A percentile compares a stretch with the other conserved stretches of the same genome.
Conservation (phyloP, 192 early-diverging fungal species). For the Entomortierella beljakovae region DNA sequence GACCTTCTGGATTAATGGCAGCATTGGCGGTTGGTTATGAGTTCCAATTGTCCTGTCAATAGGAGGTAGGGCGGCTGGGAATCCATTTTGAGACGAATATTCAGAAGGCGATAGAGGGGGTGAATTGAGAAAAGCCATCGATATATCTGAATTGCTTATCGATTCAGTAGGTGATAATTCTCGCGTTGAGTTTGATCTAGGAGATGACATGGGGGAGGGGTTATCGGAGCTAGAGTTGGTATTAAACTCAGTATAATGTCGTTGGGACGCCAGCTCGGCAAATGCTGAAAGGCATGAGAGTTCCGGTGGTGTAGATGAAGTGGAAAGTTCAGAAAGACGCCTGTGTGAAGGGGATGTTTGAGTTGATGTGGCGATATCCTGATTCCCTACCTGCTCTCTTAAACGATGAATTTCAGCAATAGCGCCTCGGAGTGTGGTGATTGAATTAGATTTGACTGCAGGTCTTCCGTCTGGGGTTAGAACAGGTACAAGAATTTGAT, state of each 20-base stretch:
- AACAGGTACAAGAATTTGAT: neutral
- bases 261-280: constrained; percentile 9
- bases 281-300: neutral
- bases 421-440: constrained; percentile 39
- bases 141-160: neutral
- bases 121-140: constrained; percentile 11
- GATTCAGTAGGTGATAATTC: neutral
- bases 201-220: constrained; percentile 19
- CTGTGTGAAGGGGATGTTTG: neutral
- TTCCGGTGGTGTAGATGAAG: neutral
- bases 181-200: neutral
- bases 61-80: neutral
- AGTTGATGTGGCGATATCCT: neutral
- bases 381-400: constrained; percentile 10
- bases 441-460: constrained; percentile 46
- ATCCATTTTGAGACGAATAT: neutral
- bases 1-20: constrained; percentile 6
- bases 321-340: neutral
- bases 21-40: neutral
- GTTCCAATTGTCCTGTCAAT: neutral
- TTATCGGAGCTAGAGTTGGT: neutral
- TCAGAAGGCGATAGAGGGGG: constrained; percentile 19
- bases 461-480: constrained; percentile 21
- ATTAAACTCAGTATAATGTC: neutral
- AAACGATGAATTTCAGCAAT: constrained; percentile 43